Conservation (phyloP, 306 rosid species). For the Senna siamea region DNA sequence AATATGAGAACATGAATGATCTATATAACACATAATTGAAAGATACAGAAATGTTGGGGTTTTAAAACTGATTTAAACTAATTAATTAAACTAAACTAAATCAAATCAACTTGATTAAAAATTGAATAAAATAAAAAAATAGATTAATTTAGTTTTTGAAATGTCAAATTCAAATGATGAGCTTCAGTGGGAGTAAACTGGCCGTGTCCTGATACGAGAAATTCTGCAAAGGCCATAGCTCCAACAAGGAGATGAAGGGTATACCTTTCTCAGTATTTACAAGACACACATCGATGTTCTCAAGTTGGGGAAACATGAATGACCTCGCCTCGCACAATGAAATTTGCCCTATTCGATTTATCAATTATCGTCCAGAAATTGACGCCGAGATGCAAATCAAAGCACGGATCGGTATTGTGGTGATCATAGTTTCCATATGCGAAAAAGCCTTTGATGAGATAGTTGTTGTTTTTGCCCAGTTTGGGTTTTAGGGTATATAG, state of each 20-base stretch:
- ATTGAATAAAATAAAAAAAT: too few relatives aligned
- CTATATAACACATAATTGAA: too few relatives aligned
- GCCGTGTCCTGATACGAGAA: neutral
- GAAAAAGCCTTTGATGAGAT: constrained; percentile 48
- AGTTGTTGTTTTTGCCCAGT: constrained; percentile 31
- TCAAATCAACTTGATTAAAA: too few relatives aligned
- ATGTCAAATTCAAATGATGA: too few relatives aligned
- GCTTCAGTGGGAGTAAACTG: neutral
- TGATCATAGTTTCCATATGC: constrained; percentile 47
- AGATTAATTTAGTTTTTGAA: too few relatives aligned
- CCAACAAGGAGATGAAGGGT: constrained; percentile 17
- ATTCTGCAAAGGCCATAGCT: neutral
- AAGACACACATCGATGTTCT: neutral
- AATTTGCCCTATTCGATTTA: neutral
- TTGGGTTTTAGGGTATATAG: constrained; percentile 43
- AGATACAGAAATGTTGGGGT: too few relatives aligned
- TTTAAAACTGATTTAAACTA: too few relatives aligned
- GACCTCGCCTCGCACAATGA: neutral
- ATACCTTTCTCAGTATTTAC: neutral
- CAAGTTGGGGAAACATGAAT: neutral
- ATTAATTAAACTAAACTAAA: too few relatives aligned
- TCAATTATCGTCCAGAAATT: neutral
- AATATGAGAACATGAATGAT: too few relatives aligned
- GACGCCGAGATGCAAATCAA: constrained; percentile 8
- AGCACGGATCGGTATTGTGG: constrained; percentile 5